Base-by-base conservation (phyloP, 495 filamentous ascomycete genomes). In the Barbatosphaeria neglecta region DNA sequence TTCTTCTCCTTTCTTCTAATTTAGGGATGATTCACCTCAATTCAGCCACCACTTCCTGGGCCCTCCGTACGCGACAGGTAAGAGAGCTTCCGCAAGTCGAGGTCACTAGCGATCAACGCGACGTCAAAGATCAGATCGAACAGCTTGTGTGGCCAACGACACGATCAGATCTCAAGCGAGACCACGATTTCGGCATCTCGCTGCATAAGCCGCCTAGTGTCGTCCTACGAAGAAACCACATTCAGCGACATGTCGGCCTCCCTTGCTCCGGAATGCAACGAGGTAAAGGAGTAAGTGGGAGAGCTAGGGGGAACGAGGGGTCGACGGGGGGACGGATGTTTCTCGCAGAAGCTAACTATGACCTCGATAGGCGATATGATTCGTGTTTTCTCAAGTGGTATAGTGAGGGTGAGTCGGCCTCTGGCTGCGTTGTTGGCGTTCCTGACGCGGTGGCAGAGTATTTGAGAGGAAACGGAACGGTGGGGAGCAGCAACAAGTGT, bases 361-460 rank as follows among this genome's bases (percentile, higher is more conserved):
- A 54, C 41, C 20, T 16, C n/a, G n/a, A 8, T 28, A 87, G 84
- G 53, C 84, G 80, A 58, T 95, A 95, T 61, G 89, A 95, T 58
- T 86, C 80, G 40, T 95, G 89, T 64, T 95, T 95, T 55, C 65
- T 95, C 37, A 93, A 90, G 61, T 95, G 89, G 89, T 95, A 95
- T 64, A 94, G 87, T 56, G 89, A 95, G 63, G 94, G 89, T 90
- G 70, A 43, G 82, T 63, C 16, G 7, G 31, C 1, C 3, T 15
- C 13, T 15, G 15, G 13, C 28, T 31, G 15, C 28, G 9, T 35
- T 35, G 31, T 37, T 5, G n/a, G 3, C 22, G 42, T 16, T 25
- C 41, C 39, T 58, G 22, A 50, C 55, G 18, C 40, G 44, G 5
- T 28, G 20, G 20, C 47, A 94, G 89, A 92, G 68, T 95, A 90